These are phyloP conservation scores for Podospora fimiseda DNA, from an alignment of 495 filamentous ascomycete genomes.

Conservation along the genomic window DNA sequence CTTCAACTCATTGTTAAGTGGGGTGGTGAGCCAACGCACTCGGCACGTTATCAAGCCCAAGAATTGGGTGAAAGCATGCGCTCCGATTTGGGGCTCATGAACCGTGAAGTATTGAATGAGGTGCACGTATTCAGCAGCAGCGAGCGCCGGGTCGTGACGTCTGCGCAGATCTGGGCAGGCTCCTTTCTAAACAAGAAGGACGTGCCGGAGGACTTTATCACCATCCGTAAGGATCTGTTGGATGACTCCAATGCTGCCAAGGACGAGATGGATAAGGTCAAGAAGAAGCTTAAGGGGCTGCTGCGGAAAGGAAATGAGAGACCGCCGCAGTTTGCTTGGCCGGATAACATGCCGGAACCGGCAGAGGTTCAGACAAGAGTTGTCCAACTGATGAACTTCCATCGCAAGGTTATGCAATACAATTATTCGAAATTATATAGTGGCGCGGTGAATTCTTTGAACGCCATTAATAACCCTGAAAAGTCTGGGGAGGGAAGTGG, in stretches of 20 bases:
- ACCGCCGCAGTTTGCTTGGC: constrained; percentile 94
- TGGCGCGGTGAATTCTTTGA: constrained; percentile 53
- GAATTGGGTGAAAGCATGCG: constrained; percentile 93
- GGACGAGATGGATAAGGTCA: constrained; percentile 99
- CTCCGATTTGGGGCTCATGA: constrained; percentile 90
- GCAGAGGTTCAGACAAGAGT: constrained; percentile 85
- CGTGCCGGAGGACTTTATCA: constrained; percentile 73
- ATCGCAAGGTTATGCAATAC: constrained; percentile 85
- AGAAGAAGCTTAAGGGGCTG: constrained; percentile 93
- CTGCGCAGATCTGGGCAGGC: constrained; percentile 92
- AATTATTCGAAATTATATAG: constrained; percentile 76
- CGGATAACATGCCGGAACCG: constrained; percentile 89
- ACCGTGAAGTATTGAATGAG: constrained; percentile 81
- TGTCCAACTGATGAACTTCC: constrained; percentile 94
- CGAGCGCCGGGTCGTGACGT: constrained; percentile 87
- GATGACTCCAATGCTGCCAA: constrained; percentile 99
- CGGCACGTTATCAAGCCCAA: constrained; percentile 89
- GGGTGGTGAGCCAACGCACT: constrained; percentile 97
- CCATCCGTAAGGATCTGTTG: constrained; percentile 84
- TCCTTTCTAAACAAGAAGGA: constrained; percentile 87
- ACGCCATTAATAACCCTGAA: constrained; percentile 43
- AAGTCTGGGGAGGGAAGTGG: constrained; percentile 20
- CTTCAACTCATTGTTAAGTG: constrained; percentile 97
- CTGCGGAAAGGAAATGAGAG: constrained; percentile 81
- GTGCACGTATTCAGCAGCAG: constrained; percentile 92